phyloP scores from a whole-genome alignment of 148 eudicot genomes.

The Vaccinium corymbosum region DNA sequence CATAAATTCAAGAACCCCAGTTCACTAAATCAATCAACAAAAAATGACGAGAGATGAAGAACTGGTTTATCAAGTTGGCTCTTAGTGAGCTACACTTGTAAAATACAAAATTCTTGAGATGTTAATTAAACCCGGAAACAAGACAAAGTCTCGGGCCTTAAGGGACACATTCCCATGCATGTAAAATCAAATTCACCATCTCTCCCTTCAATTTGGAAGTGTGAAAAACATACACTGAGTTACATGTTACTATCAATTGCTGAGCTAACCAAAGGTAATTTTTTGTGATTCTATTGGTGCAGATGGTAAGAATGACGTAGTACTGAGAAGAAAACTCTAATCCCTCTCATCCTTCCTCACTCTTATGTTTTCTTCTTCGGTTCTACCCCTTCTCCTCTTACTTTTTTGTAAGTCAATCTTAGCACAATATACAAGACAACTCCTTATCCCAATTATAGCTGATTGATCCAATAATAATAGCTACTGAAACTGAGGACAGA shows the following conservation, averaged over 20 bases:
- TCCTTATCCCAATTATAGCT: background rate
- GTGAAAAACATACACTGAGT: background rate
- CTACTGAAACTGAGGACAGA: constrained; percentile 20
- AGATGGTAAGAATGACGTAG: background rate
- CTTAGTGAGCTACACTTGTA: background rate
- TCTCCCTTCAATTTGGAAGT: background rate
- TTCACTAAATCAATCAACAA: background rate
- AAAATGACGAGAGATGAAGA: background rate
- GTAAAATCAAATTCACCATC: background rate
- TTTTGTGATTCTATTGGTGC: background rate
- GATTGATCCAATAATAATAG: background rate
- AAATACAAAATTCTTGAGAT: background rate
- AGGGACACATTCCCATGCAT: background rate
- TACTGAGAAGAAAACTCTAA: background rate
- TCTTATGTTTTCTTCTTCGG: background rate
- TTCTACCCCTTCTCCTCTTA: background rate
- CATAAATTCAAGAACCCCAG: background rate
- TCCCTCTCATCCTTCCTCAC: background rate
- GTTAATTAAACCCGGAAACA: background rate
- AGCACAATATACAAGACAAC: background rate
- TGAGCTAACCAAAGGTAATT: background rate
- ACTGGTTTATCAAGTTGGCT: background rate
- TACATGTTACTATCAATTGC: background rate
- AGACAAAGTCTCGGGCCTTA: background rate
- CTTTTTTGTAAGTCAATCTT: background rate